phyloP scores from a whole-genome alignment of 1,139 yeast genomes.

The Cylindricascospora bacillispora region DNA sequence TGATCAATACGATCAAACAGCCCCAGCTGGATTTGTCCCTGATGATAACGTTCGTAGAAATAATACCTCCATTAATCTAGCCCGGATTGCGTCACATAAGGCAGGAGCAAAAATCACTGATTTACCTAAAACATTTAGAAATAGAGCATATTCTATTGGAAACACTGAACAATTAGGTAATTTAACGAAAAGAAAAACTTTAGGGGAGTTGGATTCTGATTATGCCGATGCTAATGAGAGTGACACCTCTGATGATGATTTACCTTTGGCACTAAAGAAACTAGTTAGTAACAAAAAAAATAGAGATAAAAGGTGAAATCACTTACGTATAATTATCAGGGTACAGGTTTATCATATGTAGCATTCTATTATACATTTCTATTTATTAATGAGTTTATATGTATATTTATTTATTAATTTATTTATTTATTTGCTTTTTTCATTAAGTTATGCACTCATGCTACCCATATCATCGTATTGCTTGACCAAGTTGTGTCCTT shows the following conservation, averaged over 20 bases:
- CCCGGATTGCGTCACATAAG: slow-evolving; percentile 22
- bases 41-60: not conserved
- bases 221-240: slow-evolving; percentile 9
- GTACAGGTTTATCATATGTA: no score
- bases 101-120: slow-evolving; percentile 9
- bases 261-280: slow-evolving; percentile 28
- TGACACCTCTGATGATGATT: slow-evolving; percentile 32
- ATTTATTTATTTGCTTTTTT: no score
- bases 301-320: not conserved
- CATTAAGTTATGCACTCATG: no score
- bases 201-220: slow-evolving; percentile 21
- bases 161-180: slow-evolving; percentile 11
- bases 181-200: slow-evolving; percentile 17
- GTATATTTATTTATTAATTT: no score
- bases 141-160: slow-evolving; percentile 27
- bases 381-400: no score
- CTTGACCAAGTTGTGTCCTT: no score
- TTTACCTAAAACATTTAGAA: slow-evolving; percentile 23
- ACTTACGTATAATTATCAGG: no score
- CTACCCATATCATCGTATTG: no score
- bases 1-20: slow-evolving; percentile 2
- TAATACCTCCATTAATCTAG: slow-evolving; percentile 8
- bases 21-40: slow-evolving; percentile 2
- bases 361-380: no score
- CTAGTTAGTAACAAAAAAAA: slow-evolving; percentile 16